Base-by-base conservation (phyloP, 2,329 filamentous ascomycete genomes). In the Thelonectria rubi region DNA sequence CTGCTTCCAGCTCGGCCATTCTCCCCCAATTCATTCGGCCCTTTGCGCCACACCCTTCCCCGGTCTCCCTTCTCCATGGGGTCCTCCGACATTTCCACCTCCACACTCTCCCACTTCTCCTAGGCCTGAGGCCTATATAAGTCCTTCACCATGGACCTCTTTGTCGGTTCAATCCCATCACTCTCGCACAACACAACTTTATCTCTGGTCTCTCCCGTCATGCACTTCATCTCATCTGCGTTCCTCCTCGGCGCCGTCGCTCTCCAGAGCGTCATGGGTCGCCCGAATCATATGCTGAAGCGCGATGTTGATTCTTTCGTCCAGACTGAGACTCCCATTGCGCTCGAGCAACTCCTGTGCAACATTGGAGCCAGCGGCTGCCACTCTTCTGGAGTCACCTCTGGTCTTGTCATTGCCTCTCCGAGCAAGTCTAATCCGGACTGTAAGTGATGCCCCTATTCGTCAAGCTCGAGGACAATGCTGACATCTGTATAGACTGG, bases 331-430 rank as follows among this genome's bases (percentile, higher is more conserved):
- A 81, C 77, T 15, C 79, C 82, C 8, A 78, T 86, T 66, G 83
- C 86, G 3, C 69, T 86, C 26, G 72, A 77, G 10, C 78, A 83
- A 59, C 76, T 88, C 24, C 73, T 88, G 39, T 86, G 83, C 76
- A 89, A 88, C 69, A 87, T 89, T 64, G 86, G 87, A 3, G 73
- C 84, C 10, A 74, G 74, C 56, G 86, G 86, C 24, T 83, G 82
- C 65, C 75, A 83, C 64, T 79, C 80, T 15, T 61, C 73, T 10
- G 83, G 82, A 2, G 84, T 81, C 5, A 74, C 71, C 34, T 71
- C 81, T 1, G 86, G 86, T 3, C 71, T 84, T 34, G 84, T 88
- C 15, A 77, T 89, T 69, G 87, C 87, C 15, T 84, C 82, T 43
- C 87, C 87, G 4, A 84, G 81, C 63, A 84, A 76, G 37, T 65